phyloP scores from a whole-genome alignment of 495 filamentous ascomycete species.

The Usnea hakonensis region DNA sequence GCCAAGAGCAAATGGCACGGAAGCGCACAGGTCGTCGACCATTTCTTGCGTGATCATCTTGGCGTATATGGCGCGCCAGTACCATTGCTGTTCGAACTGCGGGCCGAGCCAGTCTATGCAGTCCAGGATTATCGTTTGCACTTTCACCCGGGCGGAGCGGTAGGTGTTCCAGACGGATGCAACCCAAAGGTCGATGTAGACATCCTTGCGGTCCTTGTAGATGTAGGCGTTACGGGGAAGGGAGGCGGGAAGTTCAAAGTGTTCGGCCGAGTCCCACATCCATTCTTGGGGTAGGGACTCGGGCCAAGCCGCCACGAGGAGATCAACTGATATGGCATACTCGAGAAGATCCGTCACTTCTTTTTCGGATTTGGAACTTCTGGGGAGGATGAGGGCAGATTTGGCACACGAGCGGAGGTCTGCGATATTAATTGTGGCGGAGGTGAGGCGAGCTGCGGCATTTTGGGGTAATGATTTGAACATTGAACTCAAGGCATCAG shows the following conservation, averaged over 20 bases:
- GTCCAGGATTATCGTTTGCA: constrained; percentile 43
- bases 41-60: constrained; percentile 27
- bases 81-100: constrained; percentile 13
- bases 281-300: constrained; percentile 14
- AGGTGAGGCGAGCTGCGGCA: constrained; percentile 19
- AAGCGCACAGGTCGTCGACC: constrained; percentile 36
- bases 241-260: constrained; percentile 24
- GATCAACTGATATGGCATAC: constrained; percentile 20
- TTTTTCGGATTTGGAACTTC: constrained; percentile 9
- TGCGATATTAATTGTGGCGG: constrained; percentile 19
- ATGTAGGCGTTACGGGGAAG: constrained; percentile 29
- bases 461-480: constrained; percentile 16
- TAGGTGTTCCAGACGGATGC: constrained; percentile 57
- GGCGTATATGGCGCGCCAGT: constrained; percentile 20
- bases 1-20: constrained; percentile 37
- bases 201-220: constrained; percentile 50
- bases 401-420: constrained; percentile 19
- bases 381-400: constrained; percentile 15
- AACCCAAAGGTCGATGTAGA: constrained; percentile 53
- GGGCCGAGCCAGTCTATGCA: constrained; percentile 20
- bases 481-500: constrained; percentile 11
- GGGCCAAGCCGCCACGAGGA: constrained; percentile 19
- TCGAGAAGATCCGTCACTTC: constrained; percentile 21
- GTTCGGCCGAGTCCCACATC: constrained; percentile 28
- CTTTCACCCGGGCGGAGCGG: constrained; percentile 49